Conservation (phyloP, 2,329 filamentous ascomycete genomes). For the Cladosporium sp. region DNA sequence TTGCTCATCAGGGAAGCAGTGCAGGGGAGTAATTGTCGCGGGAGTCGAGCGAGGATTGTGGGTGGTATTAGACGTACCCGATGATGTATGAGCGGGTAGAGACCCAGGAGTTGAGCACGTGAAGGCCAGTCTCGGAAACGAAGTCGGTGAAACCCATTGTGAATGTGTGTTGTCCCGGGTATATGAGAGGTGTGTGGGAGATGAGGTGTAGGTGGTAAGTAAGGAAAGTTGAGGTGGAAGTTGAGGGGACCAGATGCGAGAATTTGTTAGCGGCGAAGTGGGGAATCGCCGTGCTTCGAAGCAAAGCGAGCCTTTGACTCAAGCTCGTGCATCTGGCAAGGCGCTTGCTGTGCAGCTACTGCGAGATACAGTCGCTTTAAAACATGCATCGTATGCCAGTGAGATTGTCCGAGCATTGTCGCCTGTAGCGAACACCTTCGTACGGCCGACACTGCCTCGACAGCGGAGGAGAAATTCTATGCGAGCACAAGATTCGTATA, state of each 20-base stretch:
- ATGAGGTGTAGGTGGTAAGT: not conserved
- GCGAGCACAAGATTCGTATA: too few species aligned
- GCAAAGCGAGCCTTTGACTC: too few species aligned
- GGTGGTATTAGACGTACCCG: slow-evolving; percentile 60
- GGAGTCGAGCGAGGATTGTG: slow-evolving; percentile 10
- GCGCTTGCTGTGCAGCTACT: too few species aligned
- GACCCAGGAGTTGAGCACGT: slow-evolving; percentile 68
- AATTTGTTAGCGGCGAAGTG: too few species aligned
- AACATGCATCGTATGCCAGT: too few species aligned
- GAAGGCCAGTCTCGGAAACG: slow-evolving; percentile 61
- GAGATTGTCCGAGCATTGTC: too few species aligned
- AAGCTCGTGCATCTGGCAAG: too few species aligned
- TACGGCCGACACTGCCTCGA: too few species aligned
- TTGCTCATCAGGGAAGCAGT: slow-evolving; percentile 64
- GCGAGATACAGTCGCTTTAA: too few species aligned
- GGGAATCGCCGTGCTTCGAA: too few species aligned
- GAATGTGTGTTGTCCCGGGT: slow-evolving; percentile 12
- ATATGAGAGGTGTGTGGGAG: not conserved
- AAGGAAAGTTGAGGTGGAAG: not conserved
- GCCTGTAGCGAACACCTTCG: too few species aligned
- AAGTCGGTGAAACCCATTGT: slow-evolving; percentile 70
- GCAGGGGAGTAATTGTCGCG: slow-evolving; percentile 21
- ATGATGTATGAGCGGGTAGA: slow-evolving; percentile 74
- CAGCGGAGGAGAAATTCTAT: too few species aligned
- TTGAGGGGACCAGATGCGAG: not conserved